These are phyloP conservation scores for Ceratopteris richardii DNA, from an alignment of 75 land plant genomes.

Conservation along the genomic window DNA sequence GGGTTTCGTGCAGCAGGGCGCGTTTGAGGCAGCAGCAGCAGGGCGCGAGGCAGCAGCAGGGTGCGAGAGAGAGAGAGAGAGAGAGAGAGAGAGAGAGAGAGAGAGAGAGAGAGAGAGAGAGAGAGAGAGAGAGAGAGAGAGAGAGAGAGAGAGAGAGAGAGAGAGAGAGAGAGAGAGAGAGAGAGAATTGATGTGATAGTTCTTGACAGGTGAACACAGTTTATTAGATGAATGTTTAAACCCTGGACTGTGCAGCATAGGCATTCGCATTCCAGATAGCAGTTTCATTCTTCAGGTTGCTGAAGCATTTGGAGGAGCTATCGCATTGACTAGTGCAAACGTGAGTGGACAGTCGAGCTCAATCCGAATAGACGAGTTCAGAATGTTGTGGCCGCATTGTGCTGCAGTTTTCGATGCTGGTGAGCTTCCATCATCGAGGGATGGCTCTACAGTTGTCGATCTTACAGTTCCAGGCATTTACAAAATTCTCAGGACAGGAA, in stretches of 20 bases:
- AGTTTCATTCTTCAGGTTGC: slow-evolving; percentile 58
- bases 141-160: too few species aligned
- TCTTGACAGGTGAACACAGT: slow-evolving; percentile 62
- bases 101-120: too few species aligned
- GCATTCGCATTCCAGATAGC: slow-evolving; percentile 80
- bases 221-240: slow-evolving; percentile 69
- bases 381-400: slow-evolving; percentile 75
- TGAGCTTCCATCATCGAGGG: slow-evolving; percentile 70
- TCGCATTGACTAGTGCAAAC: slow-evolving; percentile 97
- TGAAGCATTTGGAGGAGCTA: slow-evolving; percentile 69
- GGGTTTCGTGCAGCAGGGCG: too few species aligned
- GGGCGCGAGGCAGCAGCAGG: too few species aligned
- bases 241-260: slow-evolving; percentile 85
- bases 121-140: too few species aligned
- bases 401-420: slow-evolving; percentile 82
- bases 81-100: too few species aligned
- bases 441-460: slow-evolving; percentile 92
- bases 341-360: slow-evolving; percentile 75
- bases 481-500: slow-evolving; percentile 77
- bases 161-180: too few species aligned
- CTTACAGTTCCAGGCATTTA: slow-evolving; percentile 44
- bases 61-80: too few species aligned
- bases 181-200: too few species aligned
- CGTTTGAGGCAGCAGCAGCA: too few species aligned
- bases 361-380: slow-evolving; percentile 67